Evolutionary conservation across 345 rosid species (phyloP), one percentile per base, ranked within the genome.

Genomic region (Brassica nigra): DNA sequence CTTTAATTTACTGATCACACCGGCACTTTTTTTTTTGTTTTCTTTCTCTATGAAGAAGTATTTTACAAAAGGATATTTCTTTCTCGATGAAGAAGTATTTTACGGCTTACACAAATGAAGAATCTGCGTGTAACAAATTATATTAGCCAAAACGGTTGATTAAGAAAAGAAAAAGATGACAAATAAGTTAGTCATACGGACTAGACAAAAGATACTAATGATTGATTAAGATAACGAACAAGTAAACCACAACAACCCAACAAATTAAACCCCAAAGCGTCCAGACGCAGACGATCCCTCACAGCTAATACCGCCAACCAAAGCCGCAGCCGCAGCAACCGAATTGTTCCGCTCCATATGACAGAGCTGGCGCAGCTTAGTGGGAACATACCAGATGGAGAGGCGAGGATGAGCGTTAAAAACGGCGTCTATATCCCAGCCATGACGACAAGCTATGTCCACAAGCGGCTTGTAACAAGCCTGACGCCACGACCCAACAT

Each of bases 401-500:
- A 95, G 95, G n/a, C 97, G 94, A 4, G 97, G 98, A 78, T 93
- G 97, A 11, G 93, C 89, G 63, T 83, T 91, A 79, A 95, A 95
- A 52, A 95, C 88, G 16, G 91, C 91, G 66, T 95, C 99, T 14
- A 95, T 93, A 71, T 95, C 99, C 99, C 99, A 95, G 4, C 93
- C 98, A 63, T 88, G 97, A 57, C 90, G 87, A 5, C 90, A 87
- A 0, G 99, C 98, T 0, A 93, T 89, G 78, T 87, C 80, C 34
- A 95, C 97, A 9, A 95, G 91, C 1, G 99, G 99, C 84, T 89
- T 87, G 83, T 95, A 95, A 62, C 98, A 95, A 2, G 97, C 98
- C 71, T 95, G 99, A 77, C 98, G 84, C 99, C 99, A 95, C 0
- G 98, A 93, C 12, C 99, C 99, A 6, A 93, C 97, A 76, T 93